These are phyloP conservation scores for Cercis canadensis DNA, from an alignment of 306 rosid genomes.

Conservation along the genomic window DNA sequence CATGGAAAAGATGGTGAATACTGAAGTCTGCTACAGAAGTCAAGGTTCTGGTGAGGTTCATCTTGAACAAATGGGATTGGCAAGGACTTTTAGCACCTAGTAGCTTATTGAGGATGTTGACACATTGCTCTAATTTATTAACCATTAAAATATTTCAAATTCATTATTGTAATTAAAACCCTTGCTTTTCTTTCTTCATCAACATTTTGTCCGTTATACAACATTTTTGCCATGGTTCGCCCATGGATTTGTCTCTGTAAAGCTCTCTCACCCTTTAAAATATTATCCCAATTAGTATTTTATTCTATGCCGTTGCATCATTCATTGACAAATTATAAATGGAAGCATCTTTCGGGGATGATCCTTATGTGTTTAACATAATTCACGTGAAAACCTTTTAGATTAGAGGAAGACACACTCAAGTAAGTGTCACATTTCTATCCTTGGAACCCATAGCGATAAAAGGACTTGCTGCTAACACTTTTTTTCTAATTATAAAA, in stretches of 20 bases:
- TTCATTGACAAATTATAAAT: slow-evolving; percentile 48
- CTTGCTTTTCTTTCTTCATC: slow-evolving; percentile 37
- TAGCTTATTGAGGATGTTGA: slow-evolving; percentile 54
- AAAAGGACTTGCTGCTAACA: too few species aligned
- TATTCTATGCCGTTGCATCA: slow-evolving; percentile 52
- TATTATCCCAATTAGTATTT: slow-evolving; percentile 43
- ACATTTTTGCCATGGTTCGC: slow-evolving; percentile 49
- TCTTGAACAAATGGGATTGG: slow-evolving; percentile 44
- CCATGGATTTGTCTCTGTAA: slow-evolving; percentile 44
- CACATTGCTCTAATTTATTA: slow-evolving; percentile 39
- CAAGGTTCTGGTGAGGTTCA: slow-evolving; percentile 51
- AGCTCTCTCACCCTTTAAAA: slow-evolving; percentile 36
- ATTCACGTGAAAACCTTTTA: slow-evolving; percentile 57
- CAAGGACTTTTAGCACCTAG: slow-evolving; percentile 52
- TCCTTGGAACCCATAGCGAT: slow-evolving; percentile 27
- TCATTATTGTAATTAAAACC: slow-evolving; percentile 34
- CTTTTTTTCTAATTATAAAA: too few species aligned
- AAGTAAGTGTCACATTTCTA: slow-evolving; percentile 18
- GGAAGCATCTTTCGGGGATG: slow-evolving; percentile 42
- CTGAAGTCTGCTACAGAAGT: slow-evolving; percentile 38
- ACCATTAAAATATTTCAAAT: slow-evolving; percentile 34
- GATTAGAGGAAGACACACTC: slow-evolving; percentile 29
- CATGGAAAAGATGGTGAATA: slow-evolving; percentile 36
- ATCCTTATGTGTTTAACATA: slow-evolving; percentile 46
- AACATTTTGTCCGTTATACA: slow-evolving; percentile 52